Conservation (phyloP, 495 filamentous ascomycete genomes). For the Corynascus novoguineensis region DNA sequence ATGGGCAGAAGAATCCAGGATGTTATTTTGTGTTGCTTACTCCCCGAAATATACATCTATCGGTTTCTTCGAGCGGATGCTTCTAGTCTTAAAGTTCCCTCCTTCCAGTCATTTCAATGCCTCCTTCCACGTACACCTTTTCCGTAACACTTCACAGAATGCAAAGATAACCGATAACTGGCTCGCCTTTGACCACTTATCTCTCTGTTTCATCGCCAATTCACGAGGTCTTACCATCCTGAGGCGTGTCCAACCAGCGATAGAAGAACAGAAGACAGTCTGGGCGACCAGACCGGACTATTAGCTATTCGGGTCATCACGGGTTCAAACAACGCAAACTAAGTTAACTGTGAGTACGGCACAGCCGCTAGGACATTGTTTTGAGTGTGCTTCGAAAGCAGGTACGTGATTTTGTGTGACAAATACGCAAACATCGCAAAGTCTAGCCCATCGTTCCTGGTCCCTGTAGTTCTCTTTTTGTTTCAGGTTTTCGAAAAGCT, state of each 20-base stretch:
- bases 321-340: not conserved
- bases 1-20: not conserved
- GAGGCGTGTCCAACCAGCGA: not conserved
- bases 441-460: not conserved
- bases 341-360: not conserved
- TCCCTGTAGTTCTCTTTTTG: not conserved
- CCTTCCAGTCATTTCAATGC: not conserved
- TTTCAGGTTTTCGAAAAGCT: not conserved
- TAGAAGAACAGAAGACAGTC: constrained; percentile 9
- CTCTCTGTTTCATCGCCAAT: not conserved
- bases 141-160: not conserved
- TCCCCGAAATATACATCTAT: not conserved
- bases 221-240: constrained; percentile 6
- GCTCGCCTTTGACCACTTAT: not conserved
- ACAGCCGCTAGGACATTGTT: not conserved
- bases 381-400: not conserved
- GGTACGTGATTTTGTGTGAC: constrained; percentile 10
- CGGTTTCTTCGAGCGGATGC: not conserved
- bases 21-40: not conserved
- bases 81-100: not conserved
- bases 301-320: not conserved
- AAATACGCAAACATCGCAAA: not conserved
- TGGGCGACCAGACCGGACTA: not conserved
- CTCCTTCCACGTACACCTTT: not conserved
- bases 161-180: not conserved